Conservation (phyloP, 139 green algal genomes). For the Edaphochlamys debaryana region DNA sequence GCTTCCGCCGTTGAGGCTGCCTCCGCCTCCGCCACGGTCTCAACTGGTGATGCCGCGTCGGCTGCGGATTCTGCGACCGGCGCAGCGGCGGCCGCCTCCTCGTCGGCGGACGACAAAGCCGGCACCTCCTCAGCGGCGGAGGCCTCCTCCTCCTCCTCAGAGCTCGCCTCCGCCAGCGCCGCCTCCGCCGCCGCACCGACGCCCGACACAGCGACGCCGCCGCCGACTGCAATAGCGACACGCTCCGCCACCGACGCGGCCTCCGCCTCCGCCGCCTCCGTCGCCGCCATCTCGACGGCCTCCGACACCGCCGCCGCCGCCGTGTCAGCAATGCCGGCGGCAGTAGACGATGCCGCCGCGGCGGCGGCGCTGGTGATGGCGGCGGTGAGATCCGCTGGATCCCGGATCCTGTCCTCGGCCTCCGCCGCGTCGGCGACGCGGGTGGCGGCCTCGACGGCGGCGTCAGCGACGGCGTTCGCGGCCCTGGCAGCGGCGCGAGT, state of each 20-base stretch:
- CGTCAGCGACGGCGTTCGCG: conserved; percentile 15
- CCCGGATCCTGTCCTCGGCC: background rate
- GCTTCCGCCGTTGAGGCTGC: too few relatives aligned
- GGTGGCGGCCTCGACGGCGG: conserved; percentile 7
- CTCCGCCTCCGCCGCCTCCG: background rate
- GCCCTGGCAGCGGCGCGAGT: background rate
- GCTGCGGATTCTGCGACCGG: too few relatives aligned
- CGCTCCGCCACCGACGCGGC: background rate
- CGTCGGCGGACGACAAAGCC: too few relatives aligned
- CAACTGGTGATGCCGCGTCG: too few relatives aligned
- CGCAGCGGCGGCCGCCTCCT: too few relatives aligned
- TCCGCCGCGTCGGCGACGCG: background rate
- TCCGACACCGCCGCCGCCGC: background rate
- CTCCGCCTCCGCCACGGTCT: too few relatives aligned
- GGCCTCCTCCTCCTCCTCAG: too few relatives aligned
- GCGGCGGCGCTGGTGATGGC: background rate
- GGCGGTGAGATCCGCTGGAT: background rate
- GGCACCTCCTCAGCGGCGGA: too few relatives aligned
- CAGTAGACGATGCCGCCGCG: background rate
- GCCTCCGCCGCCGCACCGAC: too few relatives aligned
- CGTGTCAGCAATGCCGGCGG: background rate
- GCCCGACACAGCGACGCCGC: too few relatives aligned
- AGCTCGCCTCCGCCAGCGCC: too few relatives aligned
- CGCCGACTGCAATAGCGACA: too few relatives aligned
- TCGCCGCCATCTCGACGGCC: conserved; percentile 5